phyloP scores from a whole-genome alignment of 2,329 filamentous ascomycete genomes.

The Xylariaceae sp. region DNA sequence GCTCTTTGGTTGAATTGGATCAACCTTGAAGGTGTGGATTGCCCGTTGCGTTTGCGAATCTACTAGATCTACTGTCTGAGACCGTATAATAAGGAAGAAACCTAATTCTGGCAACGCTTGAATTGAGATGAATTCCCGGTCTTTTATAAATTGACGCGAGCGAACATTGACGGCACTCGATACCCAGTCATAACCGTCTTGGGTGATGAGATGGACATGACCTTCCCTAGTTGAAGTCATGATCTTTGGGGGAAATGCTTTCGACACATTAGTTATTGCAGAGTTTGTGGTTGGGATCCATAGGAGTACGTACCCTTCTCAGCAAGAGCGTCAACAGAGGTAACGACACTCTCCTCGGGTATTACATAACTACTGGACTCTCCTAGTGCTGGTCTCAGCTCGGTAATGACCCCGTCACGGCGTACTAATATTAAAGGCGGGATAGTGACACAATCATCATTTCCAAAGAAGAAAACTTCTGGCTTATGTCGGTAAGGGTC shows the following conservation, averaged over 20 bases:
- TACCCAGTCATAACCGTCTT: constrained; percentile 55
- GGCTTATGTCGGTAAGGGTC: constrained; percentile 65
- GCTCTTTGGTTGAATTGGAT: constrained; percentile 63
- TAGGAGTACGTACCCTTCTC: constrained; percentile 50
- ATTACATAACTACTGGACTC: constrained; percentile 54
- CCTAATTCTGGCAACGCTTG: constrained; percentile 64
- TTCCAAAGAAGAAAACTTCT: constrained; percentile 69
- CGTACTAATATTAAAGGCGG: constrained; percentile 67
- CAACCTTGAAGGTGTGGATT: constrained; percentile 68
- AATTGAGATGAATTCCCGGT: constrained; percentile 60
- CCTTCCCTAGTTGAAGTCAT: constrained; percentile 44
- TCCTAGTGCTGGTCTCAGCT: constrained; percentile 58
- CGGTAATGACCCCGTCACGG: constrained; percentile 67
- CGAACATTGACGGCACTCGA: constrained; percentile 54
- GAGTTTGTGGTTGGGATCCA: neutral
- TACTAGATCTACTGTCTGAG: constrained; percentile 64
- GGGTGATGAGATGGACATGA: constrained; percentile 39
- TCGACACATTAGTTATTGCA: constrained; percentile 22
- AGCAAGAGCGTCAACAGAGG: constrained; percentile 55
- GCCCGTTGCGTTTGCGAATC: constrained; percentile 63
- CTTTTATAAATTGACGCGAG: constrained; percentile 38
- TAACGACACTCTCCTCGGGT: constrained; percentile 57
- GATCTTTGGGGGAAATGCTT: constrained; percentile 40
- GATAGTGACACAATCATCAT: constrained; percentile 44
- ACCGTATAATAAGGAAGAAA: constrained; percentile 66